Base-by-base conservation (phyloP, 2,329 filamentous ascomycete genomes). In the Penicillium sp. region DNA sequence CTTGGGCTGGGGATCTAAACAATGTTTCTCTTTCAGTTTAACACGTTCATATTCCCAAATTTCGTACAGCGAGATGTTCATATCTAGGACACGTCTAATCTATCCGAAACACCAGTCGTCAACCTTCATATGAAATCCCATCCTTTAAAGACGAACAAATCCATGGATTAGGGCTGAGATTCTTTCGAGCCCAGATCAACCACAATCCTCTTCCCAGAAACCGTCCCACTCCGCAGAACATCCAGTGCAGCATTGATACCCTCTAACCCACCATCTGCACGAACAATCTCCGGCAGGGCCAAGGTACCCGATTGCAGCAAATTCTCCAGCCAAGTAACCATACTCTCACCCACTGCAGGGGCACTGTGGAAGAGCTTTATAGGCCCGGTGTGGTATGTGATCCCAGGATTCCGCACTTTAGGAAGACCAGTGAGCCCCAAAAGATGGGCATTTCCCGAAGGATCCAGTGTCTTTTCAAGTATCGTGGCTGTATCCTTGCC, bases 311-410 rank as follows among this genome's bases (percentile, higher is more conserved):
- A 75, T 9, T 80, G 76, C 7, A 92, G 71, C n/a, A 92, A 71
- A 24, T 79, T 75, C 69, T 91, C 89, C 26, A 91, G 74, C 89
- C 89, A 92, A 1, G 76, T 69, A 13, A 85, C 85, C 53, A 91
- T 69, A 0, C 79, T 79, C 60, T 86, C 82, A 0, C 90, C 90
- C 0, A 91, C 77, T 1, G 79, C 78, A 0, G 85, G 82, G 0
- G 86, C 80, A 56, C 88, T 85, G 67, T 93, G 90, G 66, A 90
- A 92, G 4, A 90, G 67, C 71, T 92, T 92, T 59, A 93, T 90
- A 0, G 89, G 89, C 0, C 92, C 86, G 0, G 80, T 84, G 66
- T 91, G 88, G 55, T 86, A 81, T 6, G 77, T 69, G 0, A 86
- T 77, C 0, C 79, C 79, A 0, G 72, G 52, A 0, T 73, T 71